Base-by-base conservation (phyloP, 768 basidiomycete species). In the Amanita phalloides region DNA sequence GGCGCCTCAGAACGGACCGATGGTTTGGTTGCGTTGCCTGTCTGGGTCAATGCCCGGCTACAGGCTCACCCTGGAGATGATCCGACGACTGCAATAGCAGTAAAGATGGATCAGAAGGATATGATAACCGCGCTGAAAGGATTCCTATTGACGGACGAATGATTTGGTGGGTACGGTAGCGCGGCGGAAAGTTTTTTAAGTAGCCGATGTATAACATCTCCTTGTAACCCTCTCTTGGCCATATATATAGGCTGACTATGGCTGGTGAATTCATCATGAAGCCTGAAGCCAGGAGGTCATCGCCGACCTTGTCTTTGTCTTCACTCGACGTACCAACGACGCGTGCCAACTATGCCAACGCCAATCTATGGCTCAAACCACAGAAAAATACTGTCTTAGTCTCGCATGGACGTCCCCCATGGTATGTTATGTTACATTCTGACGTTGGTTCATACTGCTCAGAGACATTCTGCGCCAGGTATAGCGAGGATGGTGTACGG, bases 391-490 rank as follows among this genome's bases (percentile, higher is more conserved):
- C 79, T 2, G 71, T 92, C 23, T 68, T 92, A 33, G 85, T 82
- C 45, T 88, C 86, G 32, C 90, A 92, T 67, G 90, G 90, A 45
- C 76, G 90, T 44, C 86, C 86, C 45, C 88, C 90, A 59, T 91
- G 89, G 89, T 90, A 65, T 35, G 44, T 50, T 7, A 13, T 35
- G 44, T 51, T 5, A n/a, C 17, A 20, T 41, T 45, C 11, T 28
- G 17, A 37, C 36, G 13, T 56, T 33, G 55, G 43, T 45, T 56
- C 28, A 53, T 44, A 23, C 57, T 28, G 42, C 49, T 21, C 45
- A 28, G 35, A 41, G 41, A 26, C 52, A 44, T 39, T 26, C 17
- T 28, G 30, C 9, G 41, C 21, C 50, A 90, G 89, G 89, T 92
- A 92, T 64, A 78, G 77, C 28, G 79, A 83, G 62, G 80, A 89